These are phyloP conservation scores for Omphalotus olearius DNA, from an alignment of 1,284 basidiomycete species.

Conservation along the genomic window DNA sequence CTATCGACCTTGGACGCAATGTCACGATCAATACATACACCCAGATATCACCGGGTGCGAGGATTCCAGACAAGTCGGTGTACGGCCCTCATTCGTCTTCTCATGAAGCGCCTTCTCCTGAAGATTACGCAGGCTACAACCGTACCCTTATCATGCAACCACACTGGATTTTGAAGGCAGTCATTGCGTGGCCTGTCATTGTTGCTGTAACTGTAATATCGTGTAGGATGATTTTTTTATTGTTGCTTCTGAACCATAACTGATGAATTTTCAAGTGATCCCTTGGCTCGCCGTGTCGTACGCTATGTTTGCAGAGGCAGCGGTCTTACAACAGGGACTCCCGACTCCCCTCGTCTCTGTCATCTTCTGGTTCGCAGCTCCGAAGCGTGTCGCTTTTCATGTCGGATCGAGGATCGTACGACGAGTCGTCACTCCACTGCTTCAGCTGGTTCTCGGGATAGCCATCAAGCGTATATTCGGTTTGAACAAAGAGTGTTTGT, in stretches of 20 bases:
- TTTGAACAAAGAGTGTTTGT: constrained; percentile 27
- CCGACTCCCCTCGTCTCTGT: constrained; percentile 32
- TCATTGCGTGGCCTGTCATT: constrained; percentile 37
- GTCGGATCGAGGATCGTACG: constrained; percentile 33
- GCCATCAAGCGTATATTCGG: constrained; percentile 36
- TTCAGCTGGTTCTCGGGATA: constrained; percentile 35
- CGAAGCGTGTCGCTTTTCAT: constrained; percentile 34
- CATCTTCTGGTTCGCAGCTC: constrained; percentile 40
- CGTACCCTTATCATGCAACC: constrained; percentile 29
- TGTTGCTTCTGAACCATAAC: not conserved
- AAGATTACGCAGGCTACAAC: constrained; percentile 33
- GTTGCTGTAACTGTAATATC: constrained; percentile 22
- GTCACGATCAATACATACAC: constrained; percentile 41
- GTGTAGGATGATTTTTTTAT: constrained; percentile 7
- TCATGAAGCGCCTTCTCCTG: constrained; percentile 32
- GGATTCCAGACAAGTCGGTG: constrained; percentile 31
- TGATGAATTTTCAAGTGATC: constrained; percentile 24
- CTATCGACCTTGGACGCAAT: constrained; percentile 32
- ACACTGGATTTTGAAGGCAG: constrained; percentile 26
- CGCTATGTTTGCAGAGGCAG: constrained; percentile 31
- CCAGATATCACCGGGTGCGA: constrained; percentile 36
- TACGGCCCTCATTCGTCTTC: constrained; percentile 43
- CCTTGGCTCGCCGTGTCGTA: constrained; percentile 37
- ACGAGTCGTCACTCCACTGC: constrained; percentile 30
- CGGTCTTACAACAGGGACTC: constrained; percentile 21